phyloP scores from a whole-genome alignment of 306 rosid genomes.

The Vachellia collinsii region DNA sequence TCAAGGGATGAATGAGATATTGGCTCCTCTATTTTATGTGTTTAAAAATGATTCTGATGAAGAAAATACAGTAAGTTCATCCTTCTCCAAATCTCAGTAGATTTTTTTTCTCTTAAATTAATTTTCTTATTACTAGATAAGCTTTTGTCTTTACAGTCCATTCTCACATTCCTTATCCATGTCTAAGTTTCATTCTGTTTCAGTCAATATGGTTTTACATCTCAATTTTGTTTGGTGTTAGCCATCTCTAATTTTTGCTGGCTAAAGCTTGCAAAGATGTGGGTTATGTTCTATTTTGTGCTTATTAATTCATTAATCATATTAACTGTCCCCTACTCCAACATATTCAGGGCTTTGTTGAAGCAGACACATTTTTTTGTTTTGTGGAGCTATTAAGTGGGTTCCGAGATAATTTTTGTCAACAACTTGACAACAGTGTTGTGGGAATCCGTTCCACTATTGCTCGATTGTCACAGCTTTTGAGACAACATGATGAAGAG shows the following conservation, averaged over 20 bases:
- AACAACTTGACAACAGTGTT: slow-evolving; percentile 97
- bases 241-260: neutral
- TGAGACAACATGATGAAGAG: slow-evolving; percentile 95
- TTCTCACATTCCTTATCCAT: neutral
- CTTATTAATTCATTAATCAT: slow-evolving; percentile 26
- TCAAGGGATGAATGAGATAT: slow-evolving; percentile 97
- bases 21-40: slow-evolving; percentile 92
- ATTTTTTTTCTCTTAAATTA: neutral
- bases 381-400: slow-evolving; percentile 97
- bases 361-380: slow-evolving; percentile 98
- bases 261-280: neutral
- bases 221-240: neutral
- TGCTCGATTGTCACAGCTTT: slow-evolving; percentile 83
- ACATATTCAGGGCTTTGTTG: slow-evolving; percentile 78
- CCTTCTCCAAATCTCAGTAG: neutral
- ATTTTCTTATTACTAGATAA: neutral
- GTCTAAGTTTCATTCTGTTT: neutral
- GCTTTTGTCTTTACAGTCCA: neutral
- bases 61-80: slow-evolving; percentile 77
- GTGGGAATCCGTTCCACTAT: slow-evolving; percentile 99
- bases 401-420: slow-evolving; percentile 93
- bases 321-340: slow-evolving; percentile 41
- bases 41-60: slow-evolving; percentile 89
- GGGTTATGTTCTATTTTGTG: neutral
- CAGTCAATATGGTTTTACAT: neutral